Evolutionary conservation across 306 rosid genomes (phyloP).

Genomic region (Lagenaria siceraria): DNA sequence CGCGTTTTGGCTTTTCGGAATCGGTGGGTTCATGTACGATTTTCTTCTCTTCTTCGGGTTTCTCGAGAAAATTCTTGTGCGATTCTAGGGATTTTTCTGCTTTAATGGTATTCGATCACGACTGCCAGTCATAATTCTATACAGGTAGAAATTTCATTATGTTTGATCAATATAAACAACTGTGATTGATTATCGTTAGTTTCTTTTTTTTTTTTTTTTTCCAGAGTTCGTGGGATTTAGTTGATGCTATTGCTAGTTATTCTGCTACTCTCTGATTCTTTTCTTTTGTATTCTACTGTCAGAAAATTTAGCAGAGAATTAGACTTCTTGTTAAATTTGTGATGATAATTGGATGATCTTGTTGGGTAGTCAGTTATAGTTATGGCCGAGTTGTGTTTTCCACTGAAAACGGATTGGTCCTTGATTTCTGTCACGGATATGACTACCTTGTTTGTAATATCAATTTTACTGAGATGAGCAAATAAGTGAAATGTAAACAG

Average conservation of each 20-base stretch:
- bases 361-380: background rate
- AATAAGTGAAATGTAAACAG: background rate
- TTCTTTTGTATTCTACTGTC: background rate
- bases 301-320: background rate
- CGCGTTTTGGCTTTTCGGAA: background rate
- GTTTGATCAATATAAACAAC: background rate
- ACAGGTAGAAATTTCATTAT: background rate
- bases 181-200: background rate
- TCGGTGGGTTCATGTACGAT: background rate
- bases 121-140: background rate
- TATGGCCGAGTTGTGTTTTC: background rate
- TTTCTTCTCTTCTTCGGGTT: background rate
- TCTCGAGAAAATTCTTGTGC: background rate
- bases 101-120: background rate
- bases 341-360: background rate
- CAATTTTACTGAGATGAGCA: background rate
- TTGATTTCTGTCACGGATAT: background rate
- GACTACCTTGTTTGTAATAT: background rate
- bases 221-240: background rate
- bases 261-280: background rate
- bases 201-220: no score
- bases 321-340: background rate
- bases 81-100: background rate
- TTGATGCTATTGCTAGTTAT: background rate
- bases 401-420: background rate